These are phyloP conservation scores for Cordyceps cateniannulata DNA, from an alignment of 2,329 filamentous ascomycete species.

Conservation along the genomic window DNA sequence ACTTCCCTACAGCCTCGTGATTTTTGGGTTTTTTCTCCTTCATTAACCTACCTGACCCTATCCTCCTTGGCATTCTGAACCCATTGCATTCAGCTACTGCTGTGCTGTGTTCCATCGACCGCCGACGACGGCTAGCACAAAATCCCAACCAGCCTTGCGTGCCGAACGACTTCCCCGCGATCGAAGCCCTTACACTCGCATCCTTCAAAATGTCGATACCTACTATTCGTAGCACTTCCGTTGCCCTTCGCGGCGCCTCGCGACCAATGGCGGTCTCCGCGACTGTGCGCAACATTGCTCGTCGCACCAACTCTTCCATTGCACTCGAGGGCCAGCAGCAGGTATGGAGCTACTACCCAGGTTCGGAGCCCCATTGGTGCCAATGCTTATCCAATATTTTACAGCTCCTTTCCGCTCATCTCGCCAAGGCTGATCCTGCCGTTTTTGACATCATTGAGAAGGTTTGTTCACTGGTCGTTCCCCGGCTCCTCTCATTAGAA, in stretches of 20 bases:
- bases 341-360: slow-evolving; percentile 31
- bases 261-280: slow-evolving; percentile 21
- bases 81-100: not conserved
- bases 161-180: not conserved
- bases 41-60: not conserved
- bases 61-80: not conserved
- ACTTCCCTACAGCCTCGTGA: not conserved
- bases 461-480: slow-evolving; percentile 41
- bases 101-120: not conserved
- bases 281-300: slow-evolving; percentile 21
- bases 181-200: not conserved
- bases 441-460: slow-evolving; percentile 89
- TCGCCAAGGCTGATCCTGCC: slow-evolving; percentile 78
- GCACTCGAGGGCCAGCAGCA: slow-evolving; percentile 52
- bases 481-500: not conserved
- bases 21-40: not conserved
- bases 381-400: not conserved
- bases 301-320: slow-evolving; percentile 39
- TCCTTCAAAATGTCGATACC: slow-evolving; percentile 38
- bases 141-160: not conserved
- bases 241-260: slow-evolving; percentile 38
- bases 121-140: not conserved
- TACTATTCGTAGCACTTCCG: slow-evolving; percentile 41
- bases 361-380: slow-evolving; percentile 7
- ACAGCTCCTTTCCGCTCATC: slow-evolving; percentile 71